Evolutionary conservation across 345 rosid species (phyloP), one percentile per base, ranked within the genome.

Genomic region (Eucalyptus paniculata): DNA sequence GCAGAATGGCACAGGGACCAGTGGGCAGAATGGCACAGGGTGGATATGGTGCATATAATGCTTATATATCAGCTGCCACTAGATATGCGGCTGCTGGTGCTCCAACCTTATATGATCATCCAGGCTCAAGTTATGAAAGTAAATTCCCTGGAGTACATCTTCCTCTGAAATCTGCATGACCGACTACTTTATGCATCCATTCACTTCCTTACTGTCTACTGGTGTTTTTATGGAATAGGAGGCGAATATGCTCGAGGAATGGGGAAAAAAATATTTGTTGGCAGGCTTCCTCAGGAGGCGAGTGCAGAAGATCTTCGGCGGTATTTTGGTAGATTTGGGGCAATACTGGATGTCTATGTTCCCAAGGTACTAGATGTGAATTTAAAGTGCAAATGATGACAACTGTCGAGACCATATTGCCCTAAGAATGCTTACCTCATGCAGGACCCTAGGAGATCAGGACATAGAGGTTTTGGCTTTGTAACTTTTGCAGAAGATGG

Each of bases 31-130:
- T 93, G 95, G 77, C 95, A 17, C 94, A 90, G 72, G 93, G 97
- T 91, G 99, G 99, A 89, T 98, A 98, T 92, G 99, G 99, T 93
- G 99, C 99, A 86, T 98, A 97, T 88, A 95, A 96, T 94, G 99
- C 99, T n/a, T 98, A 98, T 89, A 97, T 98, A 90, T 95, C 98
- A 89, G 98, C 99, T 37, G 98, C 99, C 34, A 97, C 98, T 90
- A 96, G 99, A 94, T 98, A 98, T 89, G 99, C 99, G 56, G 96
- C 98, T 17, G 94, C 95, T 67, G 99, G 99, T 92, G 95, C 98
- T 92, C 99, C 99, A 89, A 97, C 99, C 47, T 88, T 98, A 88
- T 98, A 98, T 92, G 99, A 98, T 89, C 98, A 94, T 91, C 97
- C 97, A 3, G 95, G 95, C 62, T 87, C 97, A 21, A 87, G 93